These are phyloP conservation scores for Hapsidospora chrysogenum DNA, from an alignment of 495 filamentous ascomycete species.

Conservation along the genomic window DNA sequence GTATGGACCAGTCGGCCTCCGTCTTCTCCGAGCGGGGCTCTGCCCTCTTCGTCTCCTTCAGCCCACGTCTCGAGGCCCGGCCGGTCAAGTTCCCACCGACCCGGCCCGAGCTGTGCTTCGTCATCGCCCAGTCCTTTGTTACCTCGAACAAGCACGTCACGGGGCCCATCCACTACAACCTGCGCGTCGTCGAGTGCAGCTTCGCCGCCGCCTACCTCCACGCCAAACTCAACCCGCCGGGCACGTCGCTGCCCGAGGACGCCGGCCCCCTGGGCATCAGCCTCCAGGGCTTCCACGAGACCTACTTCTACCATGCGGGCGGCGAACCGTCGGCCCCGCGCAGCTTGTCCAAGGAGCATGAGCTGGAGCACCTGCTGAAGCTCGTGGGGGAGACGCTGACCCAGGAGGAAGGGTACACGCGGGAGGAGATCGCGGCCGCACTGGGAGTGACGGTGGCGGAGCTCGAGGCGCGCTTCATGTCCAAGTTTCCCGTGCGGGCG, in stretches of 20 bases:
- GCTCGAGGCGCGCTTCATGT: slow-evolving; percentile 57
- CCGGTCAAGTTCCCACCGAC: slow-evolving; percentile 76
- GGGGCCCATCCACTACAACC: slow-evolving; percentile 85
- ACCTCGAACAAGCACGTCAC: slow-evolving; percentile 88
- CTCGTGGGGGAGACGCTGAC: slow-evolving; percentile 46
- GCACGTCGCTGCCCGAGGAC: slow-evolving; percentile 56
- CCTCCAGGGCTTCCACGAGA: slow-evolving; percentile 71
- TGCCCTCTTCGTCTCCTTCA: slow-evolving; percentile 82
- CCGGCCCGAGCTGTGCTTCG: slow-evolving; percentile 68
- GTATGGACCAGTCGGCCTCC: slow-evolving; percentile 96
- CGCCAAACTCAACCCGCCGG: slow-evolving; percentile 31
- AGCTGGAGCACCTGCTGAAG: slow-evolving; percentile 52
- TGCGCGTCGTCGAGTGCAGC: slow-evolving; percentile 88
- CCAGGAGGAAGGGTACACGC: slow-evolving; percentile 69
- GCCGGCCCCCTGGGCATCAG: slow-evolving; percentile 69
- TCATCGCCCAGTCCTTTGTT: slow-evolving; percentile 90
- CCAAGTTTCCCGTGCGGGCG: slow-evolving; percentile 72
- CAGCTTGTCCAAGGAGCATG: slow-evolving; percentile 36
- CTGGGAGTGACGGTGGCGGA: slow-evolving; percentile 52
- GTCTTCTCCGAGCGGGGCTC: slow-evolving; percentile 77
- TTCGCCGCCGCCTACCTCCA: slow-evolving; percentile 60
- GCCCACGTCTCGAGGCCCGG: slow-evolving; percentile 54
- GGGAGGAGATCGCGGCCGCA: slow-evolving; percentile 65
- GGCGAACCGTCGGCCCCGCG: slow-evolving; percentile 18
- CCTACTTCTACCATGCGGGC: slow-evolving; percentile 47